A percentile compares a stretch with the other conserved stretches of the same genome.
phyloP scores from a whole-genome alignment of 495 filamentous ascomycete species.

The Massariosphaeria phaeospora region DNA sequence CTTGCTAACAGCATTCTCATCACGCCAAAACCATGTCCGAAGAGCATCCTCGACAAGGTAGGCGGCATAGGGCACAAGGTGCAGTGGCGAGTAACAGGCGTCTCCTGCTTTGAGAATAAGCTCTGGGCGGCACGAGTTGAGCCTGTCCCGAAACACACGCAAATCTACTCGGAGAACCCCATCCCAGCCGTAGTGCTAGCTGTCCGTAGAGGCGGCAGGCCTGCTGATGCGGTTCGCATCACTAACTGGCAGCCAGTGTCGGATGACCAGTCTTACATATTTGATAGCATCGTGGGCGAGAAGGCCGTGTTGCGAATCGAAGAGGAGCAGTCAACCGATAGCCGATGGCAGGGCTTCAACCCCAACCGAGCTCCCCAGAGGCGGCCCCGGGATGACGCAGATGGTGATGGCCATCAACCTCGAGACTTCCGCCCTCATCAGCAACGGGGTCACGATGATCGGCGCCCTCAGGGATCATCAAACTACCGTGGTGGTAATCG shows the following conservation, averaged over 20 bases:
- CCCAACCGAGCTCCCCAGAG: conserved; percentile 55
- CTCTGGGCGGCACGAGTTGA: conserved; percentile 80
- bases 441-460: conserved; percentile 7
- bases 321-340: conserved; percentile 54
- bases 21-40: conserved; percentile 62
- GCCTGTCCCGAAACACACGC: conserved; percentile 60
- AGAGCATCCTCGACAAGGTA: conserved; percentile 67
- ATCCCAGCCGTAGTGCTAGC: conserved; percentile 42
- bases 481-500: conserved; percentile 28
- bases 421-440: conserved; percentile 3
- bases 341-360: conserved; percentile 54
- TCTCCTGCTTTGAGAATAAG: conserved; percentile 66
- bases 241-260: conserved; percentile 76
- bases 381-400: conserved; percentile 50
- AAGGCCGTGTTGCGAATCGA: conserved; percentile 79
- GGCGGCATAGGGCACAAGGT: conserved; percentile 80
- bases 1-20: conserved; percentile 92
- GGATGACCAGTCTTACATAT: conserved; percentile 58
- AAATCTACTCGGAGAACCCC: conserved; percentile 67
- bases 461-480: conserved; percentile 1
- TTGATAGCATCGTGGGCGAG: conserved; percentile 81
- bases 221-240: conserved; percentile 75
- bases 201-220: conserved; percentile 59
- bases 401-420: neutral
- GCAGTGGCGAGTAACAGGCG: conserved; percentile 75